Percentiles rank a stretch among this genome's conserved stretches.
Evolutionary conservation across 179 eudicot species (phyloP).

Genomic region (Actinidia arguta): DNA sequence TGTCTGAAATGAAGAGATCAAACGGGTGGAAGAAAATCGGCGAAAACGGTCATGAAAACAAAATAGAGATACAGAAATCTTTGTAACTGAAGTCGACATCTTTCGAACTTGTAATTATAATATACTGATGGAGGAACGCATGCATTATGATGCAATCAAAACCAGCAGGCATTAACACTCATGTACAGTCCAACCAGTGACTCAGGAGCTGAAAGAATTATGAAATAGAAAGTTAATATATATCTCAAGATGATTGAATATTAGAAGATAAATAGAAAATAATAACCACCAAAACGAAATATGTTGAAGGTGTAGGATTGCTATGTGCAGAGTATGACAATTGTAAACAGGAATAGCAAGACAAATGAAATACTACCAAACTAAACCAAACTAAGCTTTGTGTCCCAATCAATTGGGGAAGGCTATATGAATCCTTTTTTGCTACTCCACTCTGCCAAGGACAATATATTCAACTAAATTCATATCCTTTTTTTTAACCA

Average conservation of each 20-base stretch:
- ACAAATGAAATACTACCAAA: neutral
- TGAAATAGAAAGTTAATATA: slow-evolving; percentile 4
- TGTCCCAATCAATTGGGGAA: no score
- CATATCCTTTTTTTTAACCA: no score
- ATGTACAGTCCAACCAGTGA: neutral
- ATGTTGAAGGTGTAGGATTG: neutral
- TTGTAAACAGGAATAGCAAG: neutral
- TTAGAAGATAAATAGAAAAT: neutral
- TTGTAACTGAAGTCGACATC: slow-evolving; percentile 35
- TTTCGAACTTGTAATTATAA: neutral
- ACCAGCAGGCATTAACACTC: neutral
- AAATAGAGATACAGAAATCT: slow-evolving; percentile 15
- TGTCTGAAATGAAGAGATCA: slow-evolving; percentile 26
- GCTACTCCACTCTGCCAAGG: no score
- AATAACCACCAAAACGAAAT: neutral
- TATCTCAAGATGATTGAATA: neutral
- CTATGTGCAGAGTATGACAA: neutral
- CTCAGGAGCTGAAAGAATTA: slow-evolving; percentile 11
- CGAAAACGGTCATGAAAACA: slow-evolving; percentile 21
- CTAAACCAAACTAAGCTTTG: no score
- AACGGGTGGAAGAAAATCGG: slow-evolving; percentile 26
- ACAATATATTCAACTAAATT: no score
- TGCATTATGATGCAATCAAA: neutral
- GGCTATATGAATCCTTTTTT: no score
- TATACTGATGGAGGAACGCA: neutral